phyloP scores from a whole-genome alignment of 2,329 filamentous ascomycete species.

The Penicillium sp. region DNA sequence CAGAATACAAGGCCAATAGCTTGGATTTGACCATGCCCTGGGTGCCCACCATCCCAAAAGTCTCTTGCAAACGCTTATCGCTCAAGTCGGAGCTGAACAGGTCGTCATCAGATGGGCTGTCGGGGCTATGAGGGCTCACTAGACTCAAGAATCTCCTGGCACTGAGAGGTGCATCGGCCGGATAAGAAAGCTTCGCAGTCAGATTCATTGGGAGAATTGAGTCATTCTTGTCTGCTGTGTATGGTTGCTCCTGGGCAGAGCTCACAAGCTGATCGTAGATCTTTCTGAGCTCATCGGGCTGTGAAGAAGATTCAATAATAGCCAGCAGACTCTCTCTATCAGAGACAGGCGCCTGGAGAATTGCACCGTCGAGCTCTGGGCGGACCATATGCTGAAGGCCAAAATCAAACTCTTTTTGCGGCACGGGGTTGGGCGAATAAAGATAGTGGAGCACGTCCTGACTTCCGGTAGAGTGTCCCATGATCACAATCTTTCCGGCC shows the following conservation, averaged over 20 bases:
- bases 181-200: conserved; percentile 26
- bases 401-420: conserved; percentile 20
- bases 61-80: conserved; percentile 47
- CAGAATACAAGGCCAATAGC: conserved; percentile 41
- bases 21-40: conserved; percentile 32
- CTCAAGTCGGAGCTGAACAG: conserved; percentile 75
- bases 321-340: conserved; percentile 59
- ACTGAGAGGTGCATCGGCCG: conserved; percentile 40
- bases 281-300: conserved; percentile 17
- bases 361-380: conserved; percentile 59
- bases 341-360: conserved; percentile 71
- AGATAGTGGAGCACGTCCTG: conserved; percentile 62
- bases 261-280: conserved; percentile 30
- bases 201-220: conserved; percentile 29
- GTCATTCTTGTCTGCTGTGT: conserved; percentile 21
- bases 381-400: conserved; percentile 32
- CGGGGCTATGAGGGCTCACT: conserved; percentile 44
- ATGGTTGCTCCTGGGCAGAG: conserved; percentile 25
- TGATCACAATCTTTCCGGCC: conserved; percentile 51
- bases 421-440: conserved; percentile 35
- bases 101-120: conserved; percentile 64
- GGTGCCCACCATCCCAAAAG: conserved; percentile 52
- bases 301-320: conserved; percentile 12
- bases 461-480: conserved; percentile 62
- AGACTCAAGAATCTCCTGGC: conserved; percentile 53